Conservation (phyloP, 2,329 filamentous ascomycete genomes). For the Aspergillus hiratsukae region DNA sequence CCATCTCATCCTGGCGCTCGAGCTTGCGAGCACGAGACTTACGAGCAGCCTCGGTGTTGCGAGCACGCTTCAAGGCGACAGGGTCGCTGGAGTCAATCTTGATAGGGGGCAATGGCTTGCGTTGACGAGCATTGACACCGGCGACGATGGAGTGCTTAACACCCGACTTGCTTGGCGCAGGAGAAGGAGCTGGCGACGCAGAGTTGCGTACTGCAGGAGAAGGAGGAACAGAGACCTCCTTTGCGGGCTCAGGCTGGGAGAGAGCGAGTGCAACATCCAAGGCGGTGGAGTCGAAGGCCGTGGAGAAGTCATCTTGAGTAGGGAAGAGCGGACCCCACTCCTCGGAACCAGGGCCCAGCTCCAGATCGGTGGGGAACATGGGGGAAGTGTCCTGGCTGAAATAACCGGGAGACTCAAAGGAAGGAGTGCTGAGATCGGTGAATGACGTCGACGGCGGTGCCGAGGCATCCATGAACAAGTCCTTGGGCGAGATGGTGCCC, state of each 20-base stretch:
- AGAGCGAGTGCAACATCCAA: conserved; percentile 29
- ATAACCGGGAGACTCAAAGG: conserved; percentile 67
- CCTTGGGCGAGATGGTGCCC: conserved; percentile 77
- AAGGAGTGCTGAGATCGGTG: conserved; percentile 80
- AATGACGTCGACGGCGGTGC: conserved; percentile 77
- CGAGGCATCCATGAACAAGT: conserved; percentile 70
- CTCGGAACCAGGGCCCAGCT: conserved; percentile 50
- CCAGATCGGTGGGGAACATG: conserved; percentile 58
- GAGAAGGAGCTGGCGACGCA: conserved; percentile 39
- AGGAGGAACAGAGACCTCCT: conserved; percentile 1
- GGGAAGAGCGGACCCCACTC: conserved; percentile 65
- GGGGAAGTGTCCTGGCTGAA: conserved; percentile 75
- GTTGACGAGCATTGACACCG: conserved; percentile 69
- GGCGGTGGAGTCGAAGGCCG: conserved; percentile 27
- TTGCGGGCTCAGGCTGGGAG: conserved; percentile 8
- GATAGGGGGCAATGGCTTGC: conserved; percentile 77
- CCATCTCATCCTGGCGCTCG: conserved; percentile 67
- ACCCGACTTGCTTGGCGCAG: conserved; percentile 43
- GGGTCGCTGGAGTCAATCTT: conserved; percentile 69
- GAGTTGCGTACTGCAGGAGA: conserved; percentile 30
- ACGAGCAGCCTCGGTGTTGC: conserved; percentile 88
- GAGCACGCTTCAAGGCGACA: conserved; percentile 84
- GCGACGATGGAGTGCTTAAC: conserved; percentile 64
- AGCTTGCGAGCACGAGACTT: conserved; percentile 89
- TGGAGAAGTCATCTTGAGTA: conserved; percentile 21